Base-by-base conservation (phyloP, 495 filamentous ascomycete genomes). In the Talaromyces proteolyticus region DNA sequence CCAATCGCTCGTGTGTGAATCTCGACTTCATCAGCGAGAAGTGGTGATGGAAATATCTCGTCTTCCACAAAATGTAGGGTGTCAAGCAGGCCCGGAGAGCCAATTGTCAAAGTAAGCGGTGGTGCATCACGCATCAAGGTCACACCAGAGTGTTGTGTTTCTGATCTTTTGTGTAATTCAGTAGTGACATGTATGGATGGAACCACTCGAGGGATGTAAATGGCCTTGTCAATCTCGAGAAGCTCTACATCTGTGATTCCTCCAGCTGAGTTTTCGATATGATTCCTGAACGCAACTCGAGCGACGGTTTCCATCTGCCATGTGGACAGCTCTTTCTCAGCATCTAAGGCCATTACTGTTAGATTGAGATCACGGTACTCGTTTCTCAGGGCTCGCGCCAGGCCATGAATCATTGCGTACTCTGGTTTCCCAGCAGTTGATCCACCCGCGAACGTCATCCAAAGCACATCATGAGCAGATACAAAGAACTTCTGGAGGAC, bases 1-100 rank as follows among this genome's bases (percentile, higher is more conserved):
- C 52, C 56, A 19, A 40, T 46, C 16, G 54, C 61, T 34, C 51
- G 16, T 19, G 55, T 50, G 17, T 57, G 36, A 49, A 64, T 44
- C 4, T 58, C 56, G 26, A 55, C 51, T 10, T 53, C 61, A 21
- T 42, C 50, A 4, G 50, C 17, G 12, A 53, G 43, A 0, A 58
- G 24, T 3, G 45, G 55, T 10, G 8, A 3, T 6, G 4, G 16
- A 20, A 4, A 6, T 19, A 26, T 20, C 11, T 12, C 18, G 16
- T 51, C 48, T 5, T 50, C 34, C 6, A 19, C n/a, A 18, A 50
- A 37, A 26, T 57, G 3, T 11, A 50, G 34, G 41, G 50, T 51
- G 8, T 51, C 34, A 43, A 53, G 52, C 47, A 29, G 1, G 43
- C 55, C 10, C 41, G 48, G 21, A 41, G 42, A 19, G 14, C 29